Evolutionary conservation across 148 eudicot species (phyloP).

Genomic region (Camellia sinensis): DNA sequence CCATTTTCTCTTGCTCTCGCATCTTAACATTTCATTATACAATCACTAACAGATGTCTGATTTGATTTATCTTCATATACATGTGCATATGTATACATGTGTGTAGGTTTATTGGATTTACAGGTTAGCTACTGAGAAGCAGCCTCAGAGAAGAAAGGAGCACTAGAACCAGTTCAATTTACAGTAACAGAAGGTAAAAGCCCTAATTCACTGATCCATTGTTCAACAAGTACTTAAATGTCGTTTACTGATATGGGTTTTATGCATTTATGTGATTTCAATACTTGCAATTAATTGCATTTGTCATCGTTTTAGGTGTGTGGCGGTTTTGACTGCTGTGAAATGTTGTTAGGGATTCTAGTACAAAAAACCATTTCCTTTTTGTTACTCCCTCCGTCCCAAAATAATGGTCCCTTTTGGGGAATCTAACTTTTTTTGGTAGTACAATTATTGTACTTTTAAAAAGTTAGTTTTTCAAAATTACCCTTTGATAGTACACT

Average conservation of each 20-base stretch:
- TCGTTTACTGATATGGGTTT: neutral
- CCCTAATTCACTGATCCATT: neutral
- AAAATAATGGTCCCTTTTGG: no score
- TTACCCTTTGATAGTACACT: no score
- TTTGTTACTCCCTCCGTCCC: no score
- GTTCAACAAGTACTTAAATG: neutral
- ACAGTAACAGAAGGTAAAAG: constrained; percentile 14
- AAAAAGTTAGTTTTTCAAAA: no score
- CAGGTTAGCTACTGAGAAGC: constrained; percentile 66
- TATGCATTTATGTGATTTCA: neutral
- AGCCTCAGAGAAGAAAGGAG: constrained; percentile 41
- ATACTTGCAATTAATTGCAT: neutral
- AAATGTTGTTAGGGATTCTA: no score
- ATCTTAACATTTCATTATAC: neutral
- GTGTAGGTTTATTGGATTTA: constrained; percentile 66
- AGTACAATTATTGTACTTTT: no score
- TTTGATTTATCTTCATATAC: neutral
- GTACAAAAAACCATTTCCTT: no score
- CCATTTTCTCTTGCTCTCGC: neutral
- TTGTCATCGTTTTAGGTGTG: neutral
- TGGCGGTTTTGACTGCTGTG: no score
- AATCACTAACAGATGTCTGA: neutral
- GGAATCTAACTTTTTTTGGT: no score
- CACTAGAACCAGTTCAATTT: constrained; percentile 28
- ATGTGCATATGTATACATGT: neutral